A percentile compares a stretch with the other conserved stretches of the same genome.
phyloP scores from a whole-genome alignment of 164 flowering plant species.

The Nelumbo lutea region DNA sequence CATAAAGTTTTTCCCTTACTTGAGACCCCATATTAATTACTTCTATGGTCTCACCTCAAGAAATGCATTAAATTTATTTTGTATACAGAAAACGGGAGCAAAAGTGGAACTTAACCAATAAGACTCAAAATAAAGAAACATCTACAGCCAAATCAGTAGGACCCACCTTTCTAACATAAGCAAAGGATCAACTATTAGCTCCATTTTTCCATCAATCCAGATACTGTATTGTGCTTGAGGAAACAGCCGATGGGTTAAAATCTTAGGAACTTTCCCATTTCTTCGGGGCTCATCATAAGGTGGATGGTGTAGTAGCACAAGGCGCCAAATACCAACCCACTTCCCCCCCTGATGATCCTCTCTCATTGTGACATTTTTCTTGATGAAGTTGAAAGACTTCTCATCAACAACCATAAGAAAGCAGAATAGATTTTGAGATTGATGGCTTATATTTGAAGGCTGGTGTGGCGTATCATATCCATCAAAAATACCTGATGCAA shows the following conservation, averaged over 20 bases:
- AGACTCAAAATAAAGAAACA: neutral
- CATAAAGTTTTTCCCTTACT: no score
- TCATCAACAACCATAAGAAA: conserved; percentile 98
- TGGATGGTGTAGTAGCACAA: conserved; percentile 57
- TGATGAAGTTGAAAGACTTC: conserved; percentile 63
- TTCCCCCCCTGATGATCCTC: conserved; percentile 60
- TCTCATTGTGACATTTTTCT: conserved; percentile 56
- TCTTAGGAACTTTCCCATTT: conserved; percentile 97
- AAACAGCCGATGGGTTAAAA: conserved; percentile 84
- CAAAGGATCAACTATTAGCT: conserved; percentile 88
- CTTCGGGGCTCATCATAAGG: conserved; percentile 98
- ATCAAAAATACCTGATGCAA: conserved; percentile 98
- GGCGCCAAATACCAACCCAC: conserved; percentile 97
- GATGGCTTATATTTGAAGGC: conserved; percentile 75
- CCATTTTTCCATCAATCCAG: conserved; percentile 99
- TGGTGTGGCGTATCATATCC: conserved; percentile 95
- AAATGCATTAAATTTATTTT: neutral
- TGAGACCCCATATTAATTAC: neutral
- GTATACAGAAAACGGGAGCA: neutral
- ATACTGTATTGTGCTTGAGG: conserved; percentile 93
- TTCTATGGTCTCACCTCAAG: neutral
- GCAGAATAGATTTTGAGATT: conserved; percentile 82
- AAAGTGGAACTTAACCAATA: neutral
- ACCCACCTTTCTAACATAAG: conserved; percentile 83
- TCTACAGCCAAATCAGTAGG: neutral